Percentiles rank a stretch among this genome's conserved stretches.
These are phyloP conservation scores for Xerocomellus intermedius DNA, from an alignment of 768 basidiomycete genomes.

Conservation along the genomic window DNA sequence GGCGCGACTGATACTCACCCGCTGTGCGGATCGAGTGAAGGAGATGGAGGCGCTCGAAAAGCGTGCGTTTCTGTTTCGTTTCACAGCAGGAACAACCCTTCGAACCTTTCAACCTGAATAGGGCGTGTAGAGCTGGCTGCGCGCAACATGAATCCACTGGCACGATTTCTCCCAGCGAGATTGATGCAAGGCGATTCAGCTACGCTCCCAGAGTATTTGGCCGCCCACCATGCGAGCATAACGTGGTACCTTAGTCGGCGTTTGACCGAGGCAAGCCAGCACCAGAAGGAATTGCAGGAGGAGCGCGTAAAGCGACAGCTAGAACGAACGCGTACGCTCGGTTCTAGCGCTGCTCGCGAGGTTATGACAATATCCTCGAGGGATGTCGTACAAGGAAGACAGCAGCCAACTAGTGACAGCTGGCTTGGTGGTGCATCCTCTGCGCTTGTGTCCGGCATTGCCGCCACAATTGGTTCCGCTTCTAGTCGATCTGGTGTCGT, in stretches of 20 bases:
- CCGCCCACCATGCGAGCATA: slow-evolving; percentile 91
- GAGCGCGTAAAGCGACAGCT: slow-evolving; percentile 86
- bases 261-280: slow-evolving; percentile 75
- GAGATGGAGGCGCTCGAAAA: slow-evolving; percentile 88
- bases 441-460: slow-evolving; percentile 53
- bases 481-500: slow-evolving; percentile 32
- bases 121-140: slow-evolving; percentile 68
- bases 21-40: slow-evolving; percentile 84
- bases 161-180: slow-evolving; percentile 69
- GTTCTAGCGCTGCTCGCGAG: slow-evolving; percentile 73
- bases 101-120: slow-evolving; percentile 31
- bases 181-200: slow-evolving; percentile 58
- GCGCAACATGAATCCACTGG: slow-evolving; percentile 60
- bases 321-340: slow-evolving; percentile 81
- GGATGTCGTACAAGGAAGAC: slow-evolving; percentile 21
- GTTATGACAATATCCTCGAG: slow-evolving; percentile 45
- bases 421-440: slow-evolving; percentile 64
- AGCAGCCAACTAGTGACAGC: slow-evolving; percentile 37
- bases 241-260: slow-evolving; percentile 88
- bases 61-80: slow-evolving; percentile 50
- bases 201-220: slow-evolving; percentile 57
- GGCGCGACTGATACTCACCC: slow-evolving; percentile 78
- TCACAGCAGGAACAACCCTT: slow-evolving; percentile 14
- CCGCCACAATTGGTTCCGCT: slow-evolving; percentile 56
- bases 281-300: slow-evolving; percentile 88